Percentiles rank a stretch among this genome's conserved stretches.
These are phyloP conservation scores for Chlorella sorokiniana DNA, from an alignment of 139 green algal genomes.

Conservation along the genomic window DNA sequence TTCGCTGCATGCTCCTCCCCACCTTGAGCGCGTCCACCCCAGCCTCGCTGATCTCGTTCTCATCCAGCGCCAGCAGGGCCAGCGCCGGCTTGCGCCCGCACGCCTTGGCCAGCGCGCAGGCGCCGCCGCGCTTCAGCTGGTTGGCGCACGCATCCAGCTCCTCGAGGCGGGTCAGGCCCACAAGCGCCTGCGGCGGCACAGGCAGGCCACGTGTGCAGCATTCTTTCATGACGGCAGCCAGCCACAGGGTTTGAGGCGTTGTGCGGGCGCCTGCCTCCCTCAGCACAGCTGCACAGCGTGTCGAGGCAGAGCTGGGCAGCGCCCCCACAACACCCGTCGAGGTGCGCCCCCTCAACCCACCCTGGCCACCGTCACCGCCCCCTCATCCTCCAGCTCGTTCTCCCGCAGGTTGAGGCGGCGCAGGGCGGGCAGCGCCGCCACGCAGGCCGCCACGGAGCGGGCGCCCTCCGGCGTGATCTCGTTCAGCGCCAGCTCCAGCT, in stretches of 20 bases:
- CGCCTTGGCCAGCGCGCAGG: conserved; percentile 62
- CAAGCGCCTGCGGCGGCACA: background rate
- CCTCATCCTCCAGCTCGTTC: conserved; percentile 88
- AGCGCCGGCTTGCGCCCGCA: conserved; percentile 33
- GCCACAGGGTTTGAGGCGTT: too few relatives aligned
- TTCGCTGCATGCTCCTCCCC: too few relatives aligned
- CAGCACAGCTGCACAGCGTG: background rate
- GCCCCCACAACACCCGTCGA: background rate
- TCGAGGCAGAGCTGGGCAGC: background rate
- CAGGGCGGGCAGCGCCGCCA: conserved; percentile 60
- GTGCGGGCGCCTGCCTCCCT: too few relatives aligned
- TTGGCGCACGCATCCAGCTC: conserved; percentile 54
- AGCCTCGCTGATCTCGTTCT: conserved; percentile 78
- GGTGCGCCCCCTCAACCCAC: conserved; percentile 3
- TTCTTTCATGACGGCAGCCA: too few relatives aligned
- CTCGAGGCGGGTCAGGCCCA: conserved; percentile 3
- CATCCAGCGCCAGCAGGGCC: conserved; percentile 75
- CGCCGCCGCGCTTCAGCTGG: conserved; percentile 68
- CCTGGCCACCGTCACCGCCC: conserved; percentile 59
- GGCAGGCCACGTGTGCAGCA: too few relatives aligned
- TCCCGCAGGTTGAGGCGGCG: conserved; percentile 77
- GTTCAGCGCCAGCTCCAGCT: conserved; percentile 86
- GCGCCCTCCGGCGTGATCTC: conserved; percentile 71
- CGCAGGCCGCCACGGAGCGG: conserved; percentile 53
- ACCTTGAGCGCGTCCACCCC: conserved; percentile 60